Conservation (phyloP, 2,329 filamentous ascomycete species). For the Phoma sp. region DNA sequence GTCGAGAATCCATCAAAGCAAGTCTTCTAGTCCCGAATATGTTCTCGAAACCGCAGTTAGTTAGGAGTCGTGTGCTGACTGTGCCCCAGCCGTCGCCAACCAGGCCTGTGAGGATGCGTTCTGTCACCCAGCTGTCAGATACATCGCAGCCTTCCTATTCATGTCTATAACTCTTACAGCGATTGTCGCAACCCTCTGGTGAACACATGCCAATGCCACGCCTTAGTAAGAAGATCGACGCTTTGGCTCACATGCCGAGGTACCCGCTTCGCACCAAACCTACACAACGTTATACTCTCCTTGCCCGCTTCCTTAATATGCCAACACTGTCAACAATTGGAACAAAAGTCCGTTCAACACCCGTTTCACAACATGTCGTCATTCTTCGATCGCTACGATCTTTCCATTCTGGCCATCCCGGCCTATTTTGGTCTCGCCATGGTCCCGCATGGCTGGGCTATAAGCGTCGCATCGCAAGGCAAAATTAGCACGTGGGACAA, state of each 20-base stretch:
- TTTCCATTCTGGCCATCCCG: conserved; percentile 53
- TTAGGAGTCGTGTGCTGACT: no score
- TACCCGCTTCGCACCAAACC: not conserved
- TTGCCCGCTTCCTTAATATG: no score
- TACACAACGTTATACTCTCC: not conserved
- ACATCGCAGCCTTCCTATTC: not conserved
- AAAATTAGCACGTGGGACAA: conserved; percentile 50
- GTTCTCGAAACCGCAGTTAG: no score
- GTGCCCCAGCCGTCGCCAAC: no score
- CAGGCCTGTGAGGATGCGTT: conserved; percentile 1
- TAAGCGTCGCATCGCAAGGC: conserved; percentile 46
- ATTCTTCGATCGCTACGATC: conserved; percentile 38
- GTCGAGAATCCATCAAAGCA: not conserved
- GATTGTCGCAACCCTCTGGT: conserved; percentile 1
- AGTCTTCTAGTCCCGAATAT: no score
- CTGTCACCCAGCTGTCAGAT: conserved; percentile 3
- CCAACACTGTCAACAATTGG: no score
- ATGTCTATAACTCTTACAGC: not conserved
- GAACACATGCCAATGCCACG: not conserved
- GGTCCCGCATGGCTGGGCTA: conserved; percentile 49
- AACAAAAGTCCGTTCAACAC: not conserved
- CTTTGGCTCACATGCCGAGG: conserved; percentile 22
- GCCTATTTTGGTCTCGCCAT: conserved; percentile 52
- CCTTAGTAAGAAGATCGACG: not conserved
- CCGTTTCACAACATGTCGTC: not conserved